These are phyloP conservation scores for Fusarium ambrosium DNA, from an alignment of 2,329 filamentous ascomycete species.

Conservation along the genomic window DNA sequence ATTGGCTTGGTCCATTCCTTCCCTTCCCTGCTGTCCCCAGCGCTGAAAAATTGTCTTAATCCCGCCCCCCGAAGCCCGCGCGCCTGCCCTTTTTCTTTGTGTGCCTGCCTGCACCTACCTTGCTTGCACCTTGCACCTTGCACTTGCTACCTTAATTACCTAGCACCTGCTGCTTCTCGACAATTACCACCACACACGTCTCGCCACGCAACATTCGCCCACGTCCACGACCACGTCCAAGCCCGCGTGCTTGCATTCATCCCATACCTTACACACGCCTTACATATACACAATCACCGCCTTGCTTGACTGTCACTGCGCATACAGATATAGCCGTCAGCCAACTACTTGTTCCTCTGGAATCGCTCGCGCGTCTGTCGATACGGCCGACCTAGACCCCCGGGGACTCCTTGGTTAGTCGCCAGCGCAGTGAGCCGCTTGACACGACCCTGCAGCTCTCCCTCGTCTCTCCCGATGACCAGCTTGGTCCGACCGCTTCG, in stretches of 20 bases:
- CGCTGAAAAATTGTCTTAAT: constrained; percentile 47
- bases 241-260: constrained; percentile 44
- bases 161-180: constrained; percentile 42
- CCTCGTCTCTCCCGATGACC: constrained; percentile 42
- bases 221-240: constrained; percentile 39
- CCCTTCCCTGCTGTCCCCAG: constrained; percentile 37
- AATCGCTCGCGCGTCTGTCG: constrained; percentile 22
- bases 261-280: constrained; percentile 27
- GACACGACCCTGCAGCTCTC: constrained; percentile 40
- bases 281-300: constrained; percentile 42
- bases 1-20: constrained; percentile 41
- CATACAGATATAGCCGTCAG: constrained; percentile 21
- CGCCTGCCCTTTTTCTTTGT: constrained; percentile 36
- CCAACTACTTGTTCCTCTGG: constrained; percentile 21
- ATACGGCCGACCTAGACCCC: constrained; percentile 35
- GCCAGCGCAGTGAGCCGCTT: constrained; percentile 43
- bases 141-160: constrained; percentile 43
- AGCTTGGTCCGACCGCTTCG: constrained; percentile 42
- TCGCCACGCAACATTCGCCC: constrained; percentile 45
- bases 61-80: constrained; percentile 41
- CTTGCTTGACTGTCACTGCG: constrained; percentile 35
- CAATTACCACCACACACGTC: constrained; percentile 45
- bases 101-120: constrained; percentile 35
- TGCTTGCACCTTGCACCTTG: constrained; percentile 24
- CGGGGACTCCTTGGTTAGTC: constrained; percentile 20